A percentile compares a stretch with the other conserved stretches of the same genome.
phyloP scores from a whole-genome alignment of 495 filamentous ascomycete species.

The Poronia punctata region DNA sequence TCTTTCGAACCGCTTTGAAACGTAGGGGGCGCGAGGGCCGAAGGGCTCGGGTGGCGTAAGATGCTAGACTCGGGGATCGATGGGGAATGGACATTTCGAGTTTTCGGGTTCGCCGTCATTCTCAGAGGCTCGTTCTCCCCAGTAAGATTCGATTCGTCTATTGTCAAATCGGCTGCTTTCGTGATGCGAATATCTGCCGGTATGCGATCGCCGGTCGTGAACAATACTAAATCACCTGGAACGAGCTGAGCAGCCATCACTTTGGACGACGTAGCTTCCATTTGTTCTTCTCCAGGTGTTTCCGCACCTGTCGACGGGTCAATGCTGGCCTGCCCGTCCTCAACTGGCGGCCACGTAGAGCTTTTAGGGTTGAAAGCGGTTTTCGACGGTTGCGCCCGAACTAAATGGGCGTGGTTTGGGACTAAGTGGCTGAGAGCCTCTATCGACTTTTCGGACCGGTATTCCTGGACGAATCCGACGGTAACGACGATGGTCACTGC shows the following conservation, averaged over 20 bases:
- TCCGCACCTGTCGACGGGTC: constrained; percentile 22
- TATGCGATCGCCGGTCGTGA: constrained; percentile 92
- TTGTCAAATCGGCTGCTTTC: constrained; percentile 73
- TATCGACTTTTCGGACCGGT: constrained; percentile 93
- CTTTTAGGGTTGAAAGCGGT: constrained; percentile 21
- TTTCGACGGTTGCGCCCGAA: constrained; percentile 50
- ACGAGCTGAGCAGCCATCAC: constrained; percentile 83
- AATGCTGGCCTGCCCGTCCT: constrained; percentile 24
- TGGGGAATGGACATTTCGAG: constrained; percentile 40
- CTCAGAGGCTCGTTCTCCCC: constrained; percentile 91
- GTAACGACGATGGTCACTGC: constrained; percentile 96
- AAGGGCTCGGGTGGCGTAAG: constrained; percentile 32
- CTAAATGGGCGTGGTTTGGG: constrained; percentile 87
- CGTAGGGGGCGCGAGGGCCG: constrained; percentile 21
- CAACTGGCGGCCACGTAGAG: constrained; percentile 38
- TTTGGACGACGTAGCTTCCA: constrained; percentile 68
- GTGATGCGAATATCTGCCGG: constrained; percentile 96
- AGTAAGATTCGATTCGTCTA: constrained; percentile 96
- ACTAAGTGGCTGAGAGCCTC: constrained; percentile 91
- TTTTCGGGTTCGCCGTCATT: constrained; percentile 65
- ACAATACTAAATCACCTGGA: constrained; percentile 83
- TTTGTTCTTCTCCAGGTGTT: constrained; percentile 43
- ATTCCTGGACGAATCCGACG: constrained; percentile 96
- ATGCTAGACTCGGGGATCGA: constrained; percentile 16
- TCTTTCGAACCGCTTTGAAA: constrained; percentile 22